Conservation (phyloP, 371 early-diverging fungal species). For the Mortierella sp. region DNA sequence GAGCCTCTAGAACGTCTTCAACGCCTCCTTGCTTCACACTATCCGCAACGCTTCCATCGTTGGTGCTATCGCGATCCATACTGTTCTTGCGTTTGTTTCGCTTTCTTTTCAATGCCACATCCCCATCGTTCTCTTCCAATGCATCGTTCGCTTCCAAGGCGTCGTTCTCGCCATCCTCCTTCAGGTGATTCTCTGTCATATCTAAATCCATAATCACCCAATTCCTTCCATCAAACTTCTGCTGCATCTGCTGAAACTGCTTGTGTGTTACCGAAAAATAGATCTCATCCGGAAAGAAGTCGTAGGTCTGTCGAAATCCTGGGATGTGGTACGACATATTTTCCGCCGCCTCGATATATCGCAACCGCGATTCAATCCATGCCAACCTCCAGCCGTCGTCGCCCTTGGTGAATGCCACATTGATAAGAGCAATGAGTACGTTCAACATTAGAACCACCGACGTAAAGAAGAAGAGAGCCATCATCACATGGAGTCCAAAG, state of each 20-base stretch:
- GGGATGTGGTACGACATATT: constrained; percentile 22
- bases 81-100: too few relatives aligned
- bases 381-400: constrained; percentile 18
- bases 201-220: neutral
- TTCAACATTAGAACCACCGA: constrained; percentile 29
- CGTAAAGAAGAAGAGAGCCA: constrained; percentile 25
- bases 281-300: constrained; percentile 19
- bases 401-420: constrained; percentile 16
- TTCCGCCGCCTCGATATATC: constrained; percentile 26
- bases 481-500: constrained; percentile 18
- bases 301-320: constrained; percentile 8
- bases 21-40: too few relatives aligned
- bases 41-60: too few relatives aligned
- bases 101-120: neutral
- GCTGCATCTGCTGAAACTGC: constrained; percentile 6
- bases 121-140: too few relatives aligned
- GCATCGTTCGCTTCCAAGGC: too few relatives aligned
- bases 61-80: too few relatives aligned
- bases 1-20: too few relatives aligned
- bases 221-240: constrained; percentile 8
- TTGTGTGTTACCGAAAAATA: constrained; percentile 18
- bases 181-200: neutral
- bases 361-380: constrained; percentile 17
- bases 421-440: constrained; percentile 28
- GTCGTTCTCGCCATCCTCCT: neutral